phyloP scores from a whole-genome alignment of 192 early-diverging fungal species.

The Tieghemiomyces parasiticus region DNA sequence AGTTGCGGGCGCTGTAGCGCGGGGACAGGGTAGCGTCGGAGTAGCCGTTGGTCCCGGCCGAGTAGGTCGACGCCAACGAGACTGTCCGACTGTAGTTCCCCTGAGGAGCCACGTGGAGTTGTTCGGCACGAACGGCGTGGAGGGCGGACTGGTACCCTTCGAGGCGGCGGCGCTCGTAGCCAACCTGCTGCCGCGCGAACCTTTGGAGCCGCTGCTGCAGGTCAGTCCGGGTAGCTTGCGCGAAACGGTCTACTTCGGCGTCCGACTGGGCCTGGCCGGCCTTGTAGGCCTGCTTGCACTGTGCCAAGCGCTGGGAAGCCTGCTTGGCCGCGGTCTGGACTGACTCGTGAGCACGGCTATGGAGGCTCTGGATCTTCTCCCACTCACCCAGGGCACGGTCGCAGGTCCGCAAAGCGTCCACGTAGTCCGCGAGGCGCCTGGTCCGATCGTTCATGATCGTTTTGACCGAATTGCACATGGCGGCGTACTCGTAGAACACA shows the following conservation, averaged over 20 bases:
- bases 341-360: neutral
- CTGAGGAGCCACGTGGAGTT: neutral
- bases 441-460: neutral
- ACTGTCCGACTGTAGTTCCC: neutral
- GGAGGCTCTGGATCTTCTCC: neutral
- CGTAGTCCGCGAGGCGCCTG: neutral
- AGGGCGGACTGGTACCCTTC: neutral
- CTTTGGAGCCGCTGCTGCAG: neutral
- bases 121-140: neutral
- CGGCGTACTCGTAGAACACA: neutral
- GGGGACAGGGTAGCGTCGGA: neutral
- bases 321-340: neutral
- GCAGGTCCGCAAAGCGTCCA: neutral
- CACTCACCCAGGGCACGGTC: neutral
- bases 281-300: neutral
- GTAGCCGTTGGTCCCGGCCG: neutral
- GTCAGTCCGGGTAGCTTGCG: neutral
- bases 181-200: neutral
- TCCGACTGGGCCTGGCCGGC: neutral
- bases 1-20: neutral
- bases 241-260: neutral
- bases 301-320: neutral
- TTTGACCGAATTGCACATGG: neutral
- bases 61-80: neutral
- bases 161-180: neutral